These are phyloP conservation scores for Candida ascalaphidarum DNA, from an alignment of 805 yeast species.

Conservation along the genomic window DNA sequence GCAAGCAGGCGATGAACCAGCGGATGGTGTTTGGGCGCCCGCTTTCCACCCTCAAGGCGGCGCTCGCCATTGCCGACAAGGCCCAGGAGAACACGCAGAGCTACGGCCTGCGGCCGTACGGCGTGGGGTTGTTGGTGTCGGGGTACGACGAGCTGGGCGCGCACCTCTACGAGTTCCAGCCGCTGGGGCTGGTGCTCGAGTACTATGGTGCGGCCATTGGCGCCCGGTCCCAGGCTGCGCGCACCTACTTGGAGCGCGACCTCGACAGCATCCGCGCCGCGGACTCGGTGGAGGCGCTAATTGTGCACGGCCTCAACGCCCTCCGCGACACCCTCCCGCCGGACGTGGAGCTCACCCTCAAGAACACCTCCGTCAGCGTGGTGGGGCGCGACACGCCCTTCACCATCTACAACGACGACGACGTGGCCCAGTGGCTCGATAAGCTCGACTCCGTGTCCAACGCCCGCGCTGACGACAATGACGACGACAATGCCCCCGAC, in stretches of 20 bases:
- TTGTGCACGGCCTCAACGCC: slow-evolving; percentile 81
- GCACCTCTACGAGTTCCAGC: slow-evolving; percentile 90
- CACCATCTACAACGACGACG: slow-evolving; percentile 77
- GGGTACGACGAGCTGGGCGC: slow-evolving; percentile 95
- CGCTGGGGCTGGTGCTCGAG: slow-evolving; percentile 89
- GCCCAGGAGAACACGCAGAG: slow-evolving; percentile 96
- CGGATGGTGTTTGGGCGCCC: slow-evolving; percentile 83
- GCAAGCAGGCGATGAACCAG: slow-evolving; percentile 87
- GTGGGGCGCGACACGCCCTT: slow-evolving; percentile 80
- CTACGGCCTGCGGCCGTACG: slow-evolving; percentile 95
- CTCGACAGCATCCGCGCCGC: slow-evolving; percentile 57
- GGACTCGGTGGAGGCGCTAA: slow-evolving; percentile 59
- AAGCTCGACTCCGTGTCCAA: slow-evolving; percentile 59
- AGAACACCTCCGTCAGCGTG: slow-evolving; percentile 84
- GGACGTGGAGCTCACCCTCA: slow-evolving; percentile 79
- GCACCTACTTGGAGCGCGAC: slow-evolving; percentile 89
- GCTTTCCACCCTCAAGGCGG: slow-evolving; percentile 75
- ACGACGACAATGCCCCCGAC: slow-evolving; percentile 13
- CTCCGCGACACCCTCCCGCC: slow-evolving; percentile 90
- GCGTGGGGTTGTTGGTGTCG: slow-evolving; percentile 85
- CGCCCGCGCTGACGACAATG: slow-evolving; percentile 41
- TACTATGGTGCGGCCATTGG: slow-evolving; percentile 94
- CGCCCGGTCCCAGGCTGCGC: slow-evolving; percentile 97
- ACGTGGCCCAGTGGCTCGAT: slow-evolving; percentile 76
- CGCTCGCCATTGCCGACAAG: slow-evolving; percentile 82